These are phyloP conservation scores for Solanum hybrid DNA, from an alignment of 305 asterid genomes.

Conservation along the genomic window DNA sequence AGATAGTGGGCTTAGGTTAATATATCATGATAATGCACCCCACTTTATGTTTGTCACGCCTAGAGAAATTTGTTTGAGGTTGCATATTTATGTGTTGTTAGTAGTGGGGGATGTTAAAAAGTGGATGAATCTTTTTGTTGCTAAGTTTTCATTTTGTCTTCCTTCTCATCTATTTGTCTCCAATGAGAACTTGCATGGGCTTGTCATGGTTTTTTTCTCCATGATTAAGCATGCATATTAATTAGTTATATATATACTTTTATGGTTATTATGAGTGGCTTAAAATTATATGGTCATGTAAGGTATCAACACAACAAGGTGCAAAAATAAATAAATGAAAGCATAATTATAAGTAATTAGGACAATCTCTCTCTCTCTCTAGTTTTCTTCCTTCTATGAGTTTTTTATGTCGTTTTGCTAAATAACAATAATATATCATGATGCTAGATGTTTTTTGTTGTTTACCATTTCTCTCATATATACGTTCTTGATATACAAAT, in stretches of 20 bases:
- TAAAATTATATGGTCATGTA: background rate
- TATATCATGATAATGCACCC: conserved; percentile 75
- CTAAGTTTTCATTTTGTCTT: conserved; percentile 4
- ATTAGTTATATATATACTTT: background rate
- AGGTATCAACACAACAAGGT: background rate
- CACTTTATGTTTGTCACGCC: conserved; percentile 79
- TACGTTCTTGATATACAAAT: background rate
- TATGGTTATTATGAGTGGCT: background rate
- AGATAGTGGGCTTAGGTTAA: conserved; percentile 8
- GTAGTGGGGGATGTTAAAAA: background rate
- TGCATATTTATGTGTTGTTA: conserved; percentile 17
- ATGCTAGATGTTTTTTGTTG: background rate
- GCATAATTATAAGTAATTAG: background rate
- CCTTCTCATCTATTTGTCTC: background rate
- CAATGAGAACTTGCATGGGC: background rate
- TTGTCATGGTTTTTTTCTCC: background rate
- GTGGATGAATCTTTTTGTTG: background rate
- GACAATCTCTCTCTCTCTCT: background rate
- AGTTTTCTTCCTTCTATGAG: background rate
- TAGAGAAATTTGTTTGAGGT: conserved; percentile 26
- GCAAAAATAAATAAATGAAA: background rate
- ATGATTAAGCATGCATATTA: background rate
- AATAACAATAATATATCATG: background rate
- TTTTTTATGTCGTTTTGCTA: background rate
- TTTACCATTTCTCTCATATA: background rate